Percentiles rank a stretch among this genome's conserved stretches.
These are phyloP conservation scores for Boletus rubroflammeus DNA, from an alignment of 768 basidiomycete genomes.

Conservation along the genomic window DNA sequence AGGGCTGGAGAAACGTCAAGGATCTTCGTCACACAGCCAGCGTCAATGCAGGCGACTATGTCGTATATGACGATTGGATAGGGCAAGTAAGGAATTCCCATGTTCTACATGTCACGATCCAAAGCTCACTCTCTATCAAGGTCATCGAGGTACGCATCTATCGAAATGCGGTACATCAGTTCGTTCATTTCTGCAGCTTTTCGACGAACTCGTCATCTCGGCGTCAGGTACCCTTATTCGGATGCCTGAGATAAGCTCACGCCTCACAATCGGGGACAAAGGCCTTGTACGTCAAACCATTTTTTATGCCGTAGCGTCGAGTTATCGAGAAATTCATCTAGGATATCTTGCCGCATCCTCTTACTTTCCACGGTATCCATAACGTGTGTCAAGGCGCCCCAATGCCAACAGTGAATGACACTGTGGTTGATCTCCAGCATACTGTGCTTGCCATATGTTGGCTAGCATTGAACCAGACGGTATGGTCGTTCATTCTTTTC, in stretches of 20 bases:
- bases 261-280: slow-evolving; percentile 70
- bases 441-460: slow-evolving; percentile 79
- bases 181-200: slow-evolving; percentile 50
- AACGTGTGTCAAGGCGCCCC: slow-evolving; percentile 43
- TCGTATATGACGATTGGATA: slow-evolving; percentile 81
- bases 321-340: slow-evolving; percentile 26
- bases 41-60: slow-evolving; percentile 78
- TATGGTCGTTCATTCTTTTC: slow-evolving; percentile 31
- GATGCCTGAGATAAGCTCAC: slow-evolving; percentile 74
- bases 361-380: slow-evolving; percentile 44
- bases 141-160: slow-evolving; percentile 64
- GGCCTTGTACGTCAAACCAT: slow-evolving; percentile 51
- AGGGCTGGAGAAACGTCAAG: slow-evolving; percentile 58
- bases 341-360: slow-evolving; percentile 64
- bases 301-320: neutral
- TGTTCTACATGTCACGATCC: slow-evolving; percentile 4
- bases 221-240: slow-evolving; percentile 64
- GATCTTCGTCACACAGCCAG: slow-evolving; percentile 57
- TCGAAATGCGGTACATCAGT: neutral
- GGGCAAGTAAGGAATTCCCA: slow-evolving; percentile 63
- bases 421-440: slow-evolving; percentile 69
- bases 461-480: slow-evolving; percentile 86
- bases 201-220: slow-evolving; percentile 77
- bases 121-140: slow-evolving; percentile 33
- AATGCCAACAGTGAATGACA: slow-evolving; percentile 47